Base-by-base conservation (phyloP, 2,329 filamentous ascomycete species). In the Aspergillus udagawae region DNA sequence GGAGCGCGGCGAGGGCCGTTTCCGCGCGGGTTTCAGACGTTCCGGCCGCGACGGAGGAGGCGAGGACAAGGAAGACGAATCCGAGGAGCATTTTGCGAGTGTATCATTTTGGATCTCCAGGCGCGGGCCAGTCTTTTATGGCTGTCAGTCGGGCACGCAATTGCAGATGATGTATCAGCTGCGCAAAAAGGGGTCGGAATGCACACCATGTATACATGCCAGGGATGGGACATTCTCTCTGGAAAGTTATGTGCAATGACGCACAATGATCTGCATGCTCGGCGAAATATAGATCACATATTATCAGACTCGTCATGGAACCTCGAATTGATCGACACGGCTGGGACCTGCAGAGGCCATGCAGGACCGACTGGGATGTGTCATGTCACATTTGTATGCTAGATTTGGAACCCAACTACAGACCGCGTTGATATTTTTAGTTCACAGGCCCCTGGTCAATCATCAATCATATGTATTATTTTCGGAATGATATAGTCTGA, bases 1-100 rank as follows among this genome's bases (percentile, higher is more conserved):
- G 85, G 1, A 89, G 76, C 5, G 78, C 69, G 23, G 71, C 65
- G 1, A 79, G 65, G 3, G 75, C 77, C 12, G 53, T 47, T 10
- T 61, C 49, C 8, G 57, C 57, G 12, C 54, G 45, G 1, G 45
- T 27, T 3, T 25, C 14, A n/a, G 56, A n/a, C 8, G 49, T 29
- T 9, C 25, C 5, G 4, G 50, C 54, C 7, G 50, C 20, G 42
- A 44, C 21, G n/a, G 23, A 35, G n/a, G 49, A 9, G 5, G 25
- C 27, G 41, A 52, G 45, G 14, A 56, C n/a, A 14, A 53, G 51
- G 28, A 41, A 41, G 17, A 4, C 2, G 42, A 21, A 14, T 45
- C 3, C n/a, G 42, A 12, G 1, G 42, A 8, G 42, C 42, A 45
- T 45, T 45, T 23, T 45, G 42, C 14, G 32, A 3, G 32, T 29